Evolutionary conservation across 2,329 filamentous ascomycete species (phyloP).

Genomic region (Graphilbum ipis-grandicollis): DNA sequence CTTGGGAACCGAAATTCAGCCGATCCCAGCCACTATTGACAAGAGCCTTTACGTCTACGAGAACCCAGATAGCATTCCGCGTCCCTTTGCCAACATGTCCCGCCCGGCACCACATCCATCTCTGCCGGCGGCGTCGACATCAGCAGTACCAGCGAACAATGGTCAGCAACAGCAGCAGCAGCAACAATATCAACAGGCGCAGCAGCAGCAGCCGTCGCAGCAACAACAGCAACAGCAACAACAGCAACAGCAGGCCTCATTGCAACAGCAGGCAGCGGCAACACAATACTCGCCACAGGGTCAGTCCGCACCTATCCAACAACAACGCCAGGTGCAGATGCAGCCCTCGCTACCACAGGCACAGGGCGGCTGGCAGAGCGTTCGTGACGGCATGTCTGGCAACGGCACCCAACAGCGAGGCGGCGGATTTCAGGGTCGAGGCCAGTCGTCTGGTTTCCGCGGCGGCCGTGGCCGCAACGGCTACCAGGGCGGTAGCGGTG

Average conservation of each 20-base stretch:
- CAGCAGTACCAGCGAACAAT: not conserved
- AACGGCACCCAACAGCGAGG: conserved; percentile 1
- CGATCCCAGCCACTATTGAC: conserved; percentile 89
- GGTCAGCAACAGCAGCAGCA: conserved; percentile 1
- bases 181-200: not conserved
- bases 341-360: conserved; percentile 9
- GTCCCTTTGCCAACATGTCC: conserved; percentile 44
- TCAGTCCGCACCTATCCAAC: not conserved
- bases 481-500: conserved; percentile 1
- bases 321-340: conserved; percentile 2
- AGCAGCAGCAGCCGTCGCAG: not conserved
- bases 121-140: not conserved
- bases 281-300: not conserved
- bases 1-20: conserved; percentile 88
- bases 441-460: conserved; percentile 2
- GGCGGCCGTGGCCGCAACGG: conserved; percentile 4
- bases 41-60: conserved; percentile 98
- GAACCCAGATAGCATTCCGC: conserved; percentile 82
- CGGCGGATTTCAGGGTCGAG: not conserved
- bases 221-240: not conserved
- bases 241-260: not conserved
- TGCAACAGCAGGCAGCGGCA: not conserved
- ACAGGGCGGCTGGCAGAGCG: conserved; percentile 8
- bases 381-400: too few species aligned
- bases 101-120: conserved; percentile 1